Percentiles rank a stretch among this genome's conserved stretches.
Conservation (phyloP, 768 basidiomycete genomes). For the Amanita molliuscula region DNA sequence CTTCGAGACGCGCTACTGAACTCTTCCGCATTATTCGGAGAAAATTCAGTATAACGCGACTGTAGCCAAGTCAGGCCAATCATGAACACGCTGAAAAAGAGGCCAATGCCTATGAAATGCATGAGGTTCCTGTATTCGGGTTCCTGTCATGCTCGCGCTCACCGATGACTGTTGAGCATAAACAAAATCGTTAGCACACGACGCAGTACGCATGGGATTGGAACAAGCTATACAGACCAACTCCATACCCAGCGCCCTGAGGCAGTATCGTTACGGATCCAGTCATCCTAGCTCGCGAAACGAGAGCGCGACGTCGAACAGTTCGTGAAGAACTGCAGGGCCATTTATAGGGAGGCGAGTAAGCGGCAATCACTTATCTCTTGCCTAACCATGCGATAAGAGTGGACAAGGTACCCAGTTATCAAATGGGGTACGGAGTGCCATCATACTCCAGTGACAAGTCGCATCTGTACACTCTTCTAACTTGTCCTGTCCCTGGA, state of each 20-base stretch:
- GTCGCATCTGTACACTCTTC: background rate
- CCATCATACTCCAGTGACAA: no score
- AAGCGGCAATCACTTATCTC: background rate
- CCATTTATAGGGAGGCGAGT: background rate
- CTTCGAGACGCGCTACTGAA: slow-evolving; percentile 75
- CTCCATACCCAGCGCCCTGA: slow-evolving; percentile 81
- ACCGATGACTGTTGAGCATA: background rate
- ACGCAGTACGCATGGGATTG: background rate
- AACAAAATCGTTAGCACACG: background rate
- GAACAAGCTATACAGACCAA: slow-evolving; percentile 35
- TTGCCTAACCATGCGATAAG: slow-evolving; percentile 1
- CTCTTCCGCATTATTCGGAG: slow-evolving; percentile 72
- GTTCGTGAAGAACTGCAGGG: no score
- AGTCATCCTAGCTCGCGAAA: slow-evolving; percentile 11
- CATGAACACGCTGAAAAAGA: slow-evolving; percentile 85
- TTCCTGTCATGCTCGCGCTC: background rate
- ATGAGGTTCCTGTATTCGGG: background rate
- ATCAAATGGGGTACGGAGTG: background rate
- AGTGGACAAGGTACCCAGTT: background rate
- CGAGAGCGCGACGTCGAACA: background rate
- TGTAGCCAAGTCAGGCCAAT: slow-evolving; percentile 69
- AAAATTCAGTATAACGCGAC: slow-evolving; percentile 74
- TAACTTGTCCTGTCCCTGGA: no score
- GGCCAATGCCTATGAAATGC: slow-evolving; percentile 54
- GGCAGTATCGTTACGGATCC: slow-evolving; percentile 39